These are phyloP conservation scores for Pyrenochaeta sp. DNA, from an alignment of 2,329 filamentous ascomycete genomes.

Conservation along the genomic window DNA sequence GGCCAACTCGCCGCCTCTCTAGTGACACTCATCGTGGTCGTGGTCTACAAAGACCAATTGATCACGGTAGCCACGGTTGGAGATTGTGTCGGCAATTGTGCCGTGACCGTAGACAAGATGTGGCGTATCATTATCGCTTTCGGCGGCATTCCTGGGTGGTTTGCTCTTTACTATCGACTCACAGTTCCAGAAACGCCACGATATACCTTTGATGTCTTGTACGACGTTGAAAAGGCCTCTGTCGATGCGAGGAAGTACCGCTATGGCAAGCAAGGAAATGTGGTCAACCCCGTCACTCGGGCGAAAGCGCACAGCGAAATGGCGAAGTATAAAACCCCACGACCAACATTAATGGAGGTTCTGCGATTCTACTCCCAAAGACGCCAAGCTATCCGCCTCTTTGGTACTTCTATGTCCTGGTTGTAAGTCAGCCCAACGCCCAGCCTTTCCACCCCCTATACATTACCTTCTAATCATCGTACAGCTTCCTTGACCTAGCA, in stretches of 20 bases:
- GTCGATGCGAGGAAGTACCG: slow-evolving; percentile 79
- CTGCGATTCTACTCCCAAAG: slow-evolving; percentile 71
- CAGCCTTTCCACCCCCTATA: not conserved
- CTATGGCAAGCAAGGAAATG: slow-evolving; percentile 64
- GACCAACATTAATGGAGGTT: slow-evolving; percentile 65
- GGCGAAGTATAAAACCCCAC: slow-evolving; percentile 44
- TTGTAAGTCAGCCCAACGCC: slow-evolving; percentile 55
- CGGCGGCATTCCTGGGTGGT: slow-evolving; percentile 79
- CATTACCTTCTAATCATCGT: not conserved
- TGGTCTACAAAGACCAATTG: slow-evolving; percentile 74
- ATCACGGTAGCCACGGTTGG: slow-evolving; percentile 59
- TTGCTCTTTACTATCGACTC: slow-evolving; percentile 85
- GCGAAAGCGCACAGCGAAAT: slow-evolving; percentile 60
- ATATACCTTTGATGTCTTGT: slow-evolving; percentile 84
- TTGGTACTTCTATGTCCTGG: slow-evolving; percentile 84
- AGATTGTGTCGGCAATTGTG: slow-evolving; percentile 70
- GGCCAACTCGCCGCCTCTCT: slow-evolving; percentile 80
- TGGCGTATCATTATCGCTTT: slow-evolving; percentile 84
- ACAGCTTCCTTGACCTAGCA: slow-evolving; percentile 67
- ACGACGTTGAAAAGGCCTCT: slow-evolving; percentile 69
- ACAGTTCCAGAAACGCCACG: slow-evolving; percentile 89
- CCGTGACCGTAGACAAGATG: slow-evolving; percentile 82
- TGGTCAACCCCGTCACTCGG: slow-evolving; percentile 71
- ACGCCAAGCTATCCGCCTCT: slow-evolving; percentile 74
- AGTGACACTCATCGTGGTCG: slow-evolving; percentile 75